Conservation (phyloP, 2,329 filamentous ascomycete genomes). For the Fulvia fulva region DNA sequence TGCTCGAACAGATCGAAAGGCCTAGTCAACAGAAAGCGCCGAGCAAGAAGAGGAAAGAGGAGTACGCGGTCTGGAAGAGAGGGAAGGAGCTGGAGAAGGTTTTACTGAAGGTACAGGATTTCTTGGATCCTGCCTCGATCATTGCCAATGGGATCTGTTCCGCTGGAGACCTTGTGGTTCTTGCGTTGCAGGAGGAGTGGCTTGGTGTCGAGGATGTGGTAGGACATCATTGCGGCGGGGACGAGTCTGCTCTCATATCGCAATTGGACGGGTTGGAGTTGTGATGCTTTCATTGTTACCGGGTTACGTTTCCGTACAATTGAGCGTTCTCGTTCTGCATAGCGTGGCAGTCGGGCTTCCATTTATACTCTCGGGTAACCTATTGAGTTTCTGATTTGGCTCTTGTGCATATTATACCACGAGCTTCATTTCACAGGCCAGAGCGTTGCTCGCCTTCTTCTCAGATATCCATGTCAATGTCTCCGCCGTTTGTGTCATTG, state of each 20-base stretch:
- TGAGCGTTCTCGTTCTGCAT: constrained; percentile 2
- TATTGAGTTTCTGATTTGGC: not conserved
- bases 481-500: constrained; percentile 13
- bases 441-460: not conserved
- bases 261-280: constrained; percentile 17
- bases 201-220: constrained; percentile 35
- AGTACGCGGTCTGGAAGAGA: constrained; percentile 32
- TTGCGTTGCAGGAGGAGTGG: constrained; percentile 35
- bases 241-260: constrained; percentile 14
- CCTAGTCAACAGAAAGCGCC: constrained; percentile 25
- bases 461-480: constrained; percentile 36
- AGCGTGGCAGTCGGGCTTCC: not conserved
- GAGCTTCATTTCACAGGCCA: not conserved
- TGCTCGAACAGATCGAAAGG: constrained; percentile 44
- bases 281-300: not conserved
- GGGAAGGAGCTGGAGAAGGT: constrained; percentile 37
- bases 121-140: constrained; percentile 36
- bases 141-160: constrained; percentile 22
- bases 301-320: no score
- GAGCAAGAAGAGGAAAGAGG: constrained; percentile 15
- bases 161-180: constrained; percentile 30
- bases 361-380: not conserved
- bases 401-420: not conserved
- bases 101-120: constrained; percentile 34
- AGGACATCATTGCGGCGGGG: constrained; percentile 18